Conservation (phyloP, 1,284 basidiomycete species). For the Cryptococcus sp. region DNA sequence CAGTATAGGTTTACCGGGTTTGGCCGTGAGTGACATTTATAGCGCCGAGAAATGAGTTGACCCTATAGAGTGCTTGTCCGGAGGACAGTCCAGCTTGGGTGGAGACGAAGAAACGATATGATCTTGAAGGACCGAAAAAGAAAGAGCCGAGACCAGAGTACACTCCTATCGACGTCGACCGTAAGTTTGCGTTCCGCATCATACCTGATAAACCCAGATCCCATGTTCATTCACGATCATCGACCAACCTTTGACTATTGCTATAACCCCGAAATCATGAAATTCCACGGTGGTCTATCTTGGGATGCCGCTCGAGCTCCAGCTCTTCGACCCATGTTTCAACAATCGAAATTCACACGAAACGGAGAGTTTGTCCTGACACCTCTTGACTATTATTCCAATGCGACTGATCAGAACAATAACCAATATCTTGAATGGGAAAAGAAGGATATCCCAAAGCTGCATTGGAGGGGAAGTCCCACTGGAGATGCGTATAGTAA, state of each 20-base stretch:
- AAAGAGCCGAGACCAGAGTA: background rate
- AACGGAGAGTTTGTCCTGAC: conserved; percentile 31
- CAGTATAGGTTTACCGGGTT: background rate
- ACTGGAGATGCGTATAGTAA: conserved; percentile 46
- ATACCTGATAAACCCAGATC: conserved; percentile 4
- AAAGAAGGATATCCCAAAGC: conserved; percentile 40
- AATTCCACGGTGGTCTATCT: conserved; percentile 28
- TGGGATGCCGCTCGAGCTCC: conserved; percentile 18
- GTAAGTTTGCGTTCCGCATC: too few relatives aligned
- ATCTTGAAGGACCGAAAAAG: background rate
- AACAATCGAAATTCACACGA: conserved; percentile 27
- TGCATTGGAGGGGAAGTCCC: conserved; percentile 49
- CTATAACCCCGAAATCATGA: conserved; percentile 19
- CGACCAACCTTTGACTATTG: conserved; percentile 21
- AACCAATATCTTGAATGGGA: conserved; percentile 34
- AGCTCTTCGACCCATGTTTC: conserved; percentile 30
- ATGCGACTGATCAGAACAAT: conserved; percentile 10
- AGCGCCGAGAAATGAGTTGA: background rate
- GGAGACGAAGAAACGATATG: background rate
- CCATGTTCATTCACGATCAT: conserved; percentile 22
- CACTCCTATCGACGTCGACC: background rate
- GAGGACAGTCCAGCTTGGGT: conserved; percentile 8
- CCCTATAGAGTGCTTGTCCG: conserved; percentile 2
- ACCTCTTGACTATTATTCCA: conserved; percentile 31
- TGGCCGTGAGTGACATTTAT: conserved; percentile 2